These are phyloP conservation scores for Rhododendron ovatum DNA, from an alignment of 148 eudicot genomes.

Conservation along the genomic window DNA sequence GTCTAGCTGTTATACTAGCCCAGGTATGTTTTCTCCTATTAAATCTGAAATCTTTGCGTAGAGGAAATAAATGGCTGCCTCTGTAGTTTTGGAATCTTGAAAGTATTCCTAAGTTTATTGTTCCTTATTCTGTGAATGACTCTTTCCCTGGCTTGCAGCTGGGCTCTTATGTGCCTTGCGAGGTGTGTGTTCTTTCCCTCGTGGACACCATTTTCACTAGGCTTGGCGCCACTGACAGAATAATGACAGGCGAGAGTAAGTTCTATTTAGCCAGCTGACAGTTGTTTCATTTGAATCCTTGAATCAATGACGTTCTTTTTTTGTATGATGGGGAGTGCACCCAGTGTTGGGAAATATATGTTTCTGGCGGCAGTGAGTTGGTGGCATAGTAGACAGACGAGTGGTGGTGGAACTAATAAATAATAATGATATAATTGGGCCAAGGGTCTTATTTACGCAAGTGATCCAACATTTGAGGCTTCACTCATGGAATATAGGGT, in stretches of 20 bases:
- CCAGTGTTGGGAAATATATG: not conserved
- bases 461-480: not conserved
- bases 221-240: slow-evolving; percentile 97
- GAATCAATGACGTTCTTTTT: not conserved
- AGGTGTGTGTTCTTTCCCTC: slow-evolving; percentile 61
- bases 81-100: not conserved
- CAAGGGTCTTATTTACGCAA: not conserved
- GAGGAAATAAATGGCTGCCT: not conserved
- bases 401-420: not conserved
- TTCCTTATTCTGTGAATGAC: not conserved
- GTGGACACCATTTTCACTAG: slow-evolving; percentile 94
- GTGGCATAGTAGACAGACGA: not conserved
- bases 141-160: slow-evolving; percentile 48
- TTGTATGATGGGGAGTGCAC: not conserved
- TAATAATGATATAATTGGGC: not conserved
- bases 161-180: slow-evolving; percentile 94
- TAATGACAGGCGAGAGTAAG: slow-evolving; percentile 99
- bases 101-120: not conserved
- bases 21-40: slow-evolving; percentile 53
- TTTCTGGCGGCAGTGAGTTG: not conserved
- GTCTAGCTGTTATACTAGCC: slow-evolving; percentile 82
- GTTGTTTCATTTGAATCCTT: slow-evolving; percentile 1
- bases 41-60: not conserved
- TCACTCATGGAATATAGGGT: not conserved
- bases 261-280: slow-evolving; percentile 9